Conservation (phyloP, 495 filamentous ascomycete species). For the Penicillium canariense region DNA sequence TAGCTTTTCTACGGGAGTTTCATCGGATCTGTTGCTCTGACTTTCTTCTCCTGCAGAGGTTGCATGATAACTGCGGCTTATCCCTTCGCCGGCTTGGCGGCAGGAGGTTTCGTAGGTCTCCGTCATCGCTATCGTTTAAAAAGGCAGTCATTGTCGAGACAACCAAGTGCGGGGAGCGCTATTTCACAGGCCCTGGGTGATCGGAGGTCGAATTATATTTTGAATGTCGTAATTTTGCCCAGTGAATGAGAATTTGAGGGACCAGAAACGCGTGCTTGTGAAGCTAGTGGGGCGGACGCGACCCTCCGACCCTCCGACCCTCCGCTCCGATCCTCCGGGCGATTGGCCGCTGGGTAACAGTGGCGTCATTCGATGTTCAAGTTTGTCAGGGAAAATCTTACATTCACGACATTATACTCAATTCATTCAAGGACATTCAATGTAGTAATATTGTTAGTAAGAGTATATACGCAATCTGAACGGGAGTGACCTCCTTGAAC, state of each 20-base stretch:
- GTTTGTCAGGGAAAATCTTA: too few species aligned
- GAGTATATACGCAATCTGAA: too few species aligned
- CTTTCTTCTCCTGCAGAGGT: conserved; percentile 31
- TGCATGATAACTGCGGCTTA: conserved; percentile 36
- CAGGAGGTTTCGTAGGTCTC: conserved; percentile 10
- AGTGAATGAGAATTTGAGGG: neutral
- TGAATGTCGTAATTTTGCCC: too few species aligned
- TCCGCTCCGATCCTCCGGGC: conserved; percentile 1
- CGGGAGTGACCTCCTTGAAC: too few species aligned
- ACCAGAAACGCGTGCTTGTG: neutral
- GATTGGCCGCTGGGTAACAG: neutral
- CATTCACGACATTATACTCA: too few species aligned
- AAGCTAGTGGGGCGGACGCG: neutral
- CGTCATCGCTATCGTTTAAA: conserved; percentile 1
- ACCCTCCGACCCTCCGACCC: conserved; percentile 7
- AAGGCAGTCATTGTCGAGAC: neutral
- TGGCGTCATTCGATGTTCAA: neutral
- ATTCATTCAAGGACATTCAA: too few species aligned
- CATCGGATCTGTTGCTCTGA: conserved; percentile 3
- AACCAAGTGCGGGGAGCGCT: too few species aligned
- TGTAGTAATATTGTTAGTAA: too few species aligned
- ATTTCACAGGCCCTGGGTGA: too few species aligned
- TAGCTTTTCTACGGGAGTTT: neutral
- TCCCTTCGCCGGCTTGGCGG: conserved; percentile 30
- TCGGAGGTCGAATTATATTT: neutral